Conservation (phyloP, 768 basidiomycete genomes). For the Sarcodon sp. region DNA sequence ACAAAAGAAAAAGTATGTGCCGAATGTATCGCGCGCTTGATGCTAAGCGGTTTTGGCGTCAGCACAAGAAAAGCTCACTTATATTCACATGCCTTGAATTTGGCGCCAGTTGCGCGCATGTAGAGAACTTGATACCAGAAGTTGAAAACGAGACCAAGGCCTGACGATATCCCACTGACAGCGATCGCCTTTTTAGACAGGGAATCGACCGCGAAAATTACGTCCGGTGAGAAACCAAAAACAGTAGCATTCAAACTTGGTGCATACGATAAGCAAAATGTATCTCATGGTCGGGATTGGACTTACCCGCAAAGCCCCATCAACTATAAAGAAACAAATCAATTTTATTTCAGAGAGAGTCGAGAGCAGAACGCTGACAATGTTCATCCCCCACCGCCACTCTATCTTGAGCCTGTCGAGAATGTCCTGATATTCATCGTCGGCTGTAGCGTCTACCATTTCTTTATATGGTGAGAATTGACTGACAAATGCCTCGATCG, state of each 20-base stretch:
- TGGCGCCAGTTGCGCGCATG: constrained; percentile 33
- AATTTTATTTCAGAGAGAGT: not conserved
- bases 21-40: constrained; percentile 43
- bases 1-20: constrained; percentile 55
- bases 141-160: constrained; percentile 49
- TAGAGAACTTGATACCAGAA: constrained; percentile 60
- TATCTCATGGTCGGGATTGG: not conserved
- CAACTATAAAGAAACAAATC: not conserved
- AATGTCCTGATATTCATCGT: not conserved
- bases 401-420: not conserved
- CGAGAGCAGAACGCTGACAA: not conserved
- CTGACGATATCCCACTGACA: constrained; percentile 44
- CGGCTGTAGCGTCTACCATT: not conserved
- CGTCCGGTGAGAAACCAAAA: constrained; percentile 41
- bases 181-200: constrained; percentile 40
- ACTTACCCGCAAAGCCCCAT: not conserved
- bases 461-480: not conserved
- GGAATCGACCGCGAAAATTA: constrained; percentile 34
- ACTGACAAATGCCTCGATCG: not conserved
- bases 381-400: not conserved
- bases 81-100: constrained; percentile 35
- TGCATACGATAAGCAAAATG: not conserved
- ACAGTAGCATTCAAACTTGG: constrained; percentile 36
- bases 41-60: constrained; percentile 13
- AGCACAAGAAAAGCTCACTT: not conserved